Evolutionary conservation across 768 basidiomycete species (phyloP).

Genomic region (Leccinum variicolor): DNA sequence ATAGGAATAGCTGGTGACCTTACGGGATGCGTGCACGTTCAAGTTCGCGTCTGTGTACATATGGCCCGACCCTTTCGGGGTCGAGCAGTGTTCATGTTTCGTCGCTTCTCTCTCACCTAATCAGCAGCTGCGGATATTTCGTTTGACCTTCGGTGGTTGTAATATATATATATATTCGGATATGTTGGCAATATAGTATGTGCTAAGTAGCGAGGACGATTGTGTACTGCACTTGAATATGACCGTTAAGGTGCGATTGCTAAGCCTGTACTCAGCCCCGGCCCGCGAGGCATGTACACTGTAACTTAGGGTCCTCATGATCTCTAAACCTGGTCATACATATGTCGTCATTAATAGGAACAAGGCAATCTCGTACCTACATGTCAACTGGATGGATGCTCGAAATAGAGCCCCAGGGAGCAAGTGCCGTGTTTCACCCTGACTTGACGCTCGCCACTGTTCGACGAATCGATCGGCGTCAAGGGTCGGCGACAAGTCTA

Average conservation of each 20-base stretch:
- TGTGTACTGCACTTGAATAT: not conserved
- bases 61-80: not conserved
- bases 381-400: not conserved
- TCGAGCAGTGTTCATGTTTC: not conserved
- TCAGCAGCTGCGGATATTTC: not conserved
- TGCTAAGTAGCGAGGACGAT: not conserved
- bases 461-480: not conserved
- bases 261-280: not conserved
- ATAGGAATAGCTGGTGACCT: not conserved
- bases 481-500: not conserved
- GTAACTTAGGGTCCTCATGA: not conserved
- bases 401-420: not conserved
- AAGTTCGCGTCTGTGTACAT: not conserved
- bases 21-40: not conserved
- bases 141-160: not conserved
- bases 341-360: not conserved
- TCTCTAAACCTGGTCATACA: not conserved
- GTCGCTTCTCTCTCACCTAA: not conserved
- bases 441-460: not conserved
- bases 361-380: not conserved
- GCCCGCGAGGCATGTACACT: not conserved
- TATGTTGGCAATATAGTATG: not conserved
- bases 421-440: not conserved
- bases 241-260: not conserved
- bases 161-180: not conserved